phyloP scores from a whole-genome alignment of 2,329 filamentous ascomycete species.

The Ophiocordyceps camponoti-leonardi region DNA sequence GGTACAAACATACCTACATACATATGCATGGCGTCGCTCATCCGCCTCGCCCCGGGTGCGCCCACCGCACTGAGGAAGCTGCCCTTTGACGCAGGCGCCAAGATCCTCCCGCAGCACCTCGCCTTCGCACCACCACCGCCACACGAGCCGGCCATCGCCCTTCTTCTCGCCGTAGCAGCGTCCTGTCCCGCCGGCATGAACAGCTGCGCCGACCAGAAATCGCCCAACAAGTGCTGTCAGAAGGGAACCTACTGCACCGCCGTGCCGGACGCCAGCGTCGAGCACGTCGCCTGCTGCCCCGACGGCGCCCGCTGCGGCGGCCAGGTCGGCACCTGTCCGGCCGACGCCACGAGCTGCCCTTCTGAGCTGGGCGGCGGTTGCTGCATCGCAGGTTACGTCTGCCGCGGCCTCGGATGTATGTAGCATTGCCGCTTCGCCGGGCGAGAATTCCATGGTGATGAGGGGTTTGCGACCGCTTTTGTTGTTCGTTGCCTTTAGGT shows the following conservation, averaged over 20 bases:
- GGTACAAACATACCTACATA: too few species aligned
- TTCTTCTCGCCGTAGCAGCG: constrained; percentile 7
- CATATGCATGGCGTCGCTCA: constrained; percentile 1
- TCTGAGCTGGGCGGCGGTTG: constrained; percentile 54
- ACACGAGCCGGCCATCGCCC: constrained; percentile 7
- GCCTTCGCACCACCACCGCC: constrained; percentile 21
- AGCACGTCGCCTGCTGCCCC: constrained; percentile 61
- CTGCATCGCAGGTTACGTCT: constrained; percentile 55
- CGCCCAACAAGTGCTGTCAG: constrained; percentile 57
- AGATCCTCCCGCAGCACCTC: constrained; percentile 54
- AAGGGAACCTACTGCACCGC: constrained; percentile 47
- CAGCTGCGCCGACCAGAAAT: constrained; percentile 45
- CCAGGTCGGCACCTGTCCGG: constrained; percentile 40
- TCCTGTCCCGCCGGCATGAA: constrained; percentile 53
- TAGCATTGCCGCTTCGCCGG: constrained; percentile 6
- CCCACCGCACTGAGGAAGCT: constrained; percentile 55
- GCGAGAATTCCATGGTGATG: neutral
- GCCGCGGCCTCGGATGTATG: constrained; percentile 54
- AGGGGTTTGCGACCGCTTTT: neutral
- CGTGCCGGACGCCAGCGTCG: constrained; percentile 43
- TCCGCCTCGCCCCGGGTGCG: constrained; percentile 4
- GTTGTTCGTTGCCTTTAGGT: neutral
- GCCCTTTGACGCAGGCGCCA: constrained; percentile 51
- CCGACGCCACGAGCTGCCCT: constrained; percentile 47
- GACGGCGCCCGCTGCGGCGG: constrained; percentile 45